phyloP scores from a whole-genome alignment of 2,329 filamentous ascomycete species.

The Fusarium bactridioides region DNA sequence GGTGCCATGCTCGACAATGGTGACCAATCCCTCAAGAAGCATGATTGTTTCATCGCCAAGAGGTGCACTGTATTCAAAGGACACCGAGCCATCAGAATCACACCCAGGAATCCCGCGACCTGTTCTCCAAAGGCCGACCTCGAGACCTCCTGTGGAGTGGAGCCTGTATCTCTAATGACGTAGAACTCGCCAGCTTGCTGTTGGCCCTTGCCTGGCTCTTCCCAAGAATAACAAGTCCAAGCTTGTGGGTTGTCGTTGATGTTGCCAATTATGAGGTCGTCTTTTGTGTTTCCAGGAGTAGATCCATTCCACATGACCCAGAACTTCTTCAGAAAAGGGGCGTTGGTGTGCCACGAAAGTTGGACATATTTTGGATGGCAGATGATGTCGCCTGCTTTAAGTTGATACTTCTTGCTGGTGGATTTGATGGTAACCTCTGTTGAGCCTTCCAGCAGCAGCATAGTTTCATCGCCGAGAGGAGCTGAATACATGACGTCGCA shows the following conservation, averaged over 20 bases:
- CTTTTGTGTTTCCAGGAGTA: neutral
- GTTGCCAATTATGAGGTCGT: neutral
- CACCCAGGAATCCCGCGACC: neutral
- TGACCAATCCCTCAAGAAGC: neutral
- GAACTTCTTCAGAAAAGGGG: neutral
- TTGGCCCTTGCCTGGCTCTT: neutral
- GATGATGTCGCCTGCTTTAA: neutral
- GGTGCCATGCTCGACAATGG: neutral
- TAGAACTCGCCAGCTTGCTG: neutral
- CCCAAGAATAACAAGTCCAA: neutral
- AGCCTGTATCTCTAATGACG: neutral
- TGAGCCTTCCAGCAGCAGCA: neutral
- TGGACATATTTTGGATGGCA: neutral
- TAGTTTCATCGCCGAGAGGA: neutral
- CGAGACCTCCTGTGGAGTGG: neutral
- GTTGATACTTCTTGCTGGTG: neutral
- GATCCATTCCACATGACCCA: neutral
- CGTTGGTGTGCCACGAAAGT: neutral
- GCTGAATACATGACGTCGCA: neutral
- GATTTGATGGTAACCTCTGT: neutral
- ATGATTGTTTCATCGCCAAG: neutral
- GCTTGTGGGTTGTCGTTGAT: neutral
- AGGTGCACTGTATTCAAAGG: neutral
- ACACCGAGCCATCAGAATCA: neutral
- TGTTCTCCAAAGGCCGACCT: neutral